Evolutionary conservation across 192 early-diverging fungal genomes (phyloP).

Genomic region (Jimgerdemannia flammicorona): DNA sequence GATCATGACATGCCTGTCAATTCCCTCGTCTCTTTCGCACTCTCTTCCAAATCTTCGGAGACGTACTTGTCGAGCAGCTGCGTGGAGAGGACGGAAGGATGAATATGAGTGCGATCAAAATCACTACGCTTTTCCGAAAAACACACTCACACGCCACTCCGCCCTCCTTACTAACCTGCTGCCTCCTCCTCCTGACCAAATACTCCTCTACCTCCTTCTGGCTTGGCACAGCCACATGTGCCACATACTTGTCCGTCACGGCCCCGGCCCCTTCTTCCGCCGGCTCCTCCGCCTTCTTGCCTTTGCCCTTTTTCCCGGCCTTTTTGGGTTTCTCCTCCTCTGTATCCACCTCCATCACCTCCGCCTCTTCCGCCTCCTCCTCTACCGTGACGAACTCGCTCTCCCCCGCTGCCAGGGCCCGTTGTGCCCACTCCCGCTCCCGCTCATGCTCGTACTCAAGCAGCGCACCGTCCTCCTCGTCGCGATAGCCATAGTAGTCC

Average conservation of each 20-base stretch:
- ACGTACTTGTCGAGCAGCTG: slow-evolving; percentile 45
- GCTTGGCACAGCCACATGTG: slow-evolving; percentile 48
- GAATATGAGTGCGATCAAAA: neutral
- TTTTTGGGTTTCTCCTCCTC: neutral
- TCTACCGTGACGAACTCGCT: neutral
- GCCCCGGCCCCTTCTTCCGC: slow-evolving; percentile 2
- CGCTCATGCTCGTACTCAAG: slow-evolving; percentile 75
- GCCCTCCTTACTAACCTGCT: slow-evolving; percentile 41
- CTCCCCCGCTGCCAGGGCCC: slow-evolving; percentile 8
- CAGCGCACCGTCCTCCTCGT: slow-evolving; percentile 84
- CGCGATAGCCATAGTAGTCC: slow-evolving; percentile 93
- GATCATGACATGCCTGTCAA: slow-evolving; percentile 15
- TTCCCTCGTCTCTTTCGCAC: slow-evolving; percentile 24
- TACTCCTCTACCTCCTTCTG: slow-evolving; percentile 75
- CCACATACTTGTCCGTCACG: slow-evolving; percentile 20
- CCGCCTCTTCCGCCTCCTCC: slow-evolving; percentile 1
- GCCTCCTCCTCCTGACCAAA: slow-evolving; percentile 66
- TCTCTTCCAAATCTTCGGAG: slow-evolving; percentile 31
- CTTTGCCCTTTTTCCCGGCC: slow-evolving; percentile 19
- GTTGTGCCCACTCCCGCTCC: slow-evolving; percentile 18
- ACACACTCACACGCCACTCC: too few relatives aligned
- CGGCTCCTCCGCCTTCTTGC: slow-evolving; percentile 23
- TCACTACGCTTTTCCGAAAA: too few relatives aligned
- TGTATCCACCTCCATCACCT: slow-evolving; percentile 3
- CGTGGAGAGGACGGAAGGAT: neutral